Evolutionary conservation across 2,329 filamentous ascomycete species (phyloP), one percentile per base, ranked within the genome.

Genomic region (Alternaria arborescens): DNA sequence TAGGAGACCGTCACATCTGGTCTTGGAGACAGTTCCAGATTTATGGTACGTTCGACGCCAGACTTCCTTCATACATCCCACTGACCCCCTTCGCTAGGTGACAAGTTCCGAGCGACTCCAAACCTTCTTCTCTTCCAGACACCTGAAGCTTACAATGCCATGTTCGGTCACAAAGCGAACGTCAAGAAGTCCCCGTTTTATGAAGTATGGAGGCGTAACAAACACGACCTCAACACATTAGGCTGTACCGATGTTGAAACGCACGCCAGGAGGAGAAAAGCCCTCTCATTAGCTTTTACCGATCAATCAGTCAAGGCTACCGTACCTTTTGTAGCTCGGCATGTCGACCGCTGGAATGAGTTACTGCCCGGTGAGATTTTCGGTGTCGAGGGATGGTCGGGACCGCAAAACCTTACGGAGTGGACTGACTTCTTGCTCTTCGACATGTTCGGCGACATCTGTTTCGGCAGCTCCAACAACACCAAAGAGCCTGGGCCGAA

Each of bases 61-160:
- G 44, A 11, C 20, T 34, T 8, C 11, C 12, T 48, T 34, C 24
- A 34, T 22, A 5, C 44, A 22, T 34, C 3, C 30, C 18, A 28
- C 30, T 48, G 18, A 48, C 18, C 11, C 16, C 3, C 28, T 3
- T 20, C 1, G 7, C 41, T n/a, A 48, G 44, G 44, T 36, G 34
- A 46, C n/a, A 61, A 64, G 22, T 46, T 68, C 20, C 65, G 65
- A 5, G 52, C 61, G 20, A 41, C 55, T 20, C 65, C 61, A 14
- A 63, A 66, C 22, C 20, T 59, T 64, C 79, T 95, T 40, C 91
- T 89, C 1, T 87, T 94, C 80, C 92, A 93, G 81, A 87, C 87
- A 60, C 85, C 84, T 60, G 82, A 56, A 58, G 77, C 76, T 3
- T 67, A 81, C 40, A 76, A 79, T 42, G 76, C 77, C 24, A 82